These are phyloP conservation scores for Plasmodium billcollinsi DNA, from an alignment of 169 alveolate species.

Conservation along the genomic window DNA sequence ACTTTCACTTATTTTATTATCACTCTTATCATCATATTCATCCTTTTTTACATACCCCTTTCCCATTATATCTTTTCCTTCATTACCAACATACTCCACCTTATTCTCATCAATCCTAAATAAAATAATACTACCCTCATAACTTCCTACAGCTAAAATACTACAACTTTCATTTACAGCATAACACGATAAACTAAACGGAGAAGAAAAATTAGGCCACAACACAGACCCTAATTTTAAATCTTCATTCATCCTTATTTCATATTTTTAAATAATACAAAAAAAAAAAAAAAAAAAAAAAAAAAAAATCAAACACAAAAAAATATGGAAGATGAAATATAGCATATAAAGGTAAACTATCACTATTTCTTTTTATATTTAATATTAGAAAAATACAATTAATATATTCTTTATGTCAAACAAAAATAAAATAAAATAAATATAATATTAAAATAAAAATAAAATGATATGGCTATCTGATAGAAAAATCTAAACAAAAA, in stretches of 20 bases:
- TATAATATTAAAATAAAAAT: no score
- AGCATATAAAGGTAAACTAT: no score
- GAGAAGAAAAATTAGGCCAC: slow-evolving; percentile 77
- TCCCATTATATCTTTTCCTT: neutral
- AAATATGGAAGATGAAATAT: no score
- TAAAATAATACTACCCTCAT: slow-evolving; percentile 63
- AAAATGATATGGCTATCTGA: no score
- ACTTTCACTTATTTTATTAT: neutral
- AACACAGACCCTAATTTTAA: slow-evolving; percentile 76
- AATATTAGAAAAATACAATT: no score
- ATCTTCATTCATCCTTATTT: slow-evolving; percentile 74
- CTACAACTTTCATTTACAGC: slow-evolving; percentile 24
- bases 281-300: slow-evolving; percentile 1
- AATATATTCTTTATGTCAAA: no score
- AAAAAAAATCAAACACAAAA: neutral
- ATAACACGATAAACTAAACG: slow-evolving; percentile 70
- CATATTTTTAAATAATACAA: slow-evolving; percentile 39
- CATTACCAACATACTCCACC: neutral
- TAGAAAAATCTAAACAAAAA: no score
- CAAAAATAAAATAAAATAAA: no score
- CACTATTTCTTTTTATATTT: no score
- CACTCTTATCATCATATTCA: neutral
- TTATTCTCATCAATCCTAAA: slow-evolving; percentile 43
- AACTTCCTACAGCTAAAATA: slow-evolving; percentile 42
- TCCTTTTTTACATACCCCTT: neutral